A percentile compares a stretch with the other conserved stretches of the same genome.
phyloP scores from a whole-genome alignment of 495 filamentous ascomycete genomes.

The Penicillium coffeae region DNA sequence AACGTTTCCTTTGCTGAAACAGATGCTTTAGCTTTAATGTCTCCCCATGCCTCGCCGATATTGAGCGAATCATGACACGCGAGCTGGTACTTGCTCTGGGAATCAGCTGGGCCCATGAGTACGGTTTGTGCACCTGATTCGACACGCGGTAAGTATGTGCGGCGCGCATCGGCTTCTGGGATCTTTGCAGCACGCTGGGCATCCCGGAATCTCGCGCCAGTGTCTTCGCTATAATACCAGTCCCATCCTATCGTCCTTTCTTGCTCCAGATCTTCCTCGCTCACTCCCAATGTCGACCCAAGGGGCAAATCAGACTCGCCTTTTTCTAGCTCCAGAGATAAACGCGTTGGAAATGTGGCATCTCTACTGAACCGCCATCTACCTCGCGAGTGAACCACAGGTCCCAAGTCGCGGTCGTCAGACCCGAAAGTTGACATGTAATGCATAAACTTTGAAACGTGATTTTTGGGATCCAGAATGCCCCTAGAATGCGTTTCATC shows the following conservation, averaged over 20 bases:
- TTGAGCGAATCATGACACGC: conserved; percentile 36
- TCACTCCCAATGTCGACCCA: conserved; percentile 36
- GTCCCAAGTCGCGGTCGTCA: conserved; percentile 44
- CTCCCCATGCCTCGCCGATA: conserved; percentile 44
- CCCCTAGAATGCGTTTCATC: conserved; percentile 36
- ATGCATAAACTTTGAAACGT: conserved; percentile 38
- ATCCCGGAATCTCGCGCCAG: conserved; percentile 33
- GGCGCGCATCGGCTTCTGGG: conserved; percentile 24
- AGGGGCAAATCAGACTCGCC: conserved; percentile 34
- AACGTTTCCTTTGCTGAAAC: conserved; percentile 10
- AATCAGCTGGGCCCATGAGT: conserved; percentile 48
- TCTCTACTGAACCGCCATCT: conserved; percentile 45
- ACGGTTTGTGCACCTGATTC: conserved; percentile 36
- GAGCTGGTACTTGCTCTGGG: conserved; percentile 41
- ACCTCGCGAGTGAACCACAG: conserved; percentile 43
- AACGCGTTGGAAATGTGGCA: conserved; percentile 46
- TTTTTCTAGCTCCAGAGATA: conserved; percentile 23
- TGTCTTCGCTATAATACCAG: conserved; percentile 50
- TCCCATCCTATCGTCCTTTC: conserved; percentile 50
- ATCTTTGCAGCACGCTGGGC: conserved; percentile 31
- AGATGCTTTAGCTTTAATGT: conserved; percentile 11
- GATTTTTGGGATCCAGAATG: conserved; percentile 32
- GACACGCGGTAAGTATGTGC: conserved; percentile 38
- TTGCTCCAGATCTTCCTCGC: conserved; percentile 33
- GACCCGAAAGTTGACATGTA: conserved; percentile 38